Evolutionary conservation across 1,284 basidiomycete species (phyloP).

Genomic region (Marasmius fiardii): DNA sequence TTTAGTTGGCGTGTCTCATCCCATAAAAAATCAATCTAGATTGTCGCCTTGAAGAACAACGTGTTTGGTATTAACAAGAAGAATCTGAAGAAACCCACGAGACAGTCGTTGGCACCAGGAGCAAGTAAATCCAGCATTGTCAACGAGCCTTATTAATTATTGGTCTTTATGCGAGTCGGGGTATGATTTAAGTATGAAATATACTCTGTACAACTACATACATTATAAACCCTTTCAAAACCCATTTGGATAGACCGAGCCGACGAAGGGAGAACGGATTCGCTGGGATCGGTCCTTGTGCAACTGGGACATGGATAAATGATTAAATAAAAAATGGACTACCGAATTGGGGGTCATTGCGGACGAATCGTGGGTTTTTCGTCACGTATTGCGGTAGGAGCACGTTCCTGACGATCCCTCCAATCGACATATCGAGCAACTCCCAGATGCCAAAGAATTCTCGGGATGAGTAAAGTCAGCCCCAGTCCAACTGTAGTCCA

Average conservation of each 20-base stretch:
- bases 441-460: constrained; percentile 69
- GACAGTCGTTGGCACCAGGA: constrained; percentile 58
- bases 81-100: constrained; percentile 83
- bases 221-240: background rate
- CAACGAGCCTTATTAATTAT: constrained; percentile 60
- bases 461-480: constrained; percentile 60
- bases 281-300: background rate
- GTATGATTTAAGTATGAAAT: constrained; percentile 11
- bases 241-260: background rate
- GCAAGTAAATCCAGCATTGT: constrained; percentile 63
- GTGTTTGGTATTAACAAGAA: constrained; percentile 95
- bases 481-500: constrained; percentile 67
- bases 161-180: background rate
- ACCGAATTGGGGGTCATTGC: constrained; percentile 2
- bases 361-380: constrained; percentile 6
- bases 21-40: constrained; percentile 44
- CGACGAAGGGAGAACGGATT: too few relatives aligned
- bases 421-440: constrained; percentile 67
- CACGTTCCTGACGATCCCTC: constrained; percentile 37
- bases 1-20: constrained; percentile 7
- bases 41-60: constrained; percentile 94
- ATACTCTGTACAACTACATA: background rate
- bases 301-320: background rate
- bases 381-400: background rate
- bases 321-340: background rate